Conservation (phyloP, 169 alveolate species). For the Eimeria necatrix region DNA sequence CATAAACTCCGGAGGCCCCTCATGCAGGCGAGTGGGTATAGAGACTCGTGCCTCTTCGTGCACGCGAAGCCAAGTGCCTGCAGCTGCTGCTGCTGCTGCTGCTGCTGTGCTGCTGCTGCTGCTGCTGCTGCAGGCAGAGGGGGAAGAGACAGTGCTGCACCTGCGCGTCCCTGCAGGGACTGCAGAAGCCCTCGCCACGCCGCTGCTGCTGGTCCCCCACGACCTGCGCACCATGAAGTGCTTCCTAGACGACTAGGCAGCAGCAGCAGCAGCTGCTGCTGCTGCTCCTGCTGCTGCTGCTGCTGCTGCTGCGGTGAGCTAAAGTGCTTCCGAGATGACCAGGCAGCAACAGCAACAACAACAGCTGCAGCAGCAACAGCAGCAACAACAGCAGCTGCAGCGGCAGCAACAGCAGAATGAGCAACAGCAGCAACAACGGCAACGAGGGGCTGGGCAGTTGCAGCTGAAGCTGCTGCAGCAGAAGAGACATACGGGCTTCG, state of each 20-base stretch:
- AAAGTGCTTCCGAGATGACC: too few species aligned
- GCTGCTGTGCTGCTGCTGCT: not conserved
- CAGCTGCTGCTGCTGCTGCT: not conserved
- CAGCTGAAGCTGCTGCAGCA: not conserved
- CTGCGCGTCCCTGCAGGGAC: conserved; percentile 5
- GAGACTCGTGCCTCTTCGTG: too few species aligned
- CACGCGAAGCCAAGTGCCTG: too few species aligned
- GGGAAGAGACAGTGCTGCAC: not conserved
- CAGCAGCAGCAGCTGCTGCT: not conserved
- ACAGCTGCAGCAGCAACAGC: not conserved
- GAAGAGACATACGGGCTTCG: not conserved
- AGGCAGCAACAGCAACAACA: too few species aligned
- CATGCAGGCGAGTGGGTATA: too few species aligned
- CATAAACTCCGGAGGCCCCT: too few species aligned
- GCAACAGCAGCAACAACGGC: not conserved
- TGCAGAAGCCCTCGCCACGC: not conserved
- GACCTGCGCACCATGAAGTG: conserved; percentile 2
- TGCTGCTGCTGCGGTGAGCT: not conserved
- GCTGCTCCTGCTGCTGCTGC: conserved; percentile 4
- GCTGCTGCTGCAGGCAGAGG: conserved; percentile 22
- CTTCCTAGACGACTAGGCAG: not conserved
- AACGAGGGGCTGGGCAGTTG: not conserved
- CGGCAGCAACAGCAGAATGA: not conserved
- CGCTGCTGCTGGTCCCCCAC: not conserved
- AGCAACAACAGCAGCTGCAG: not conserved